phyloP scores from a whole-genome alignment of 495 filamentous ascomycete genomes.

The Terfezia claveryi region DNA sequence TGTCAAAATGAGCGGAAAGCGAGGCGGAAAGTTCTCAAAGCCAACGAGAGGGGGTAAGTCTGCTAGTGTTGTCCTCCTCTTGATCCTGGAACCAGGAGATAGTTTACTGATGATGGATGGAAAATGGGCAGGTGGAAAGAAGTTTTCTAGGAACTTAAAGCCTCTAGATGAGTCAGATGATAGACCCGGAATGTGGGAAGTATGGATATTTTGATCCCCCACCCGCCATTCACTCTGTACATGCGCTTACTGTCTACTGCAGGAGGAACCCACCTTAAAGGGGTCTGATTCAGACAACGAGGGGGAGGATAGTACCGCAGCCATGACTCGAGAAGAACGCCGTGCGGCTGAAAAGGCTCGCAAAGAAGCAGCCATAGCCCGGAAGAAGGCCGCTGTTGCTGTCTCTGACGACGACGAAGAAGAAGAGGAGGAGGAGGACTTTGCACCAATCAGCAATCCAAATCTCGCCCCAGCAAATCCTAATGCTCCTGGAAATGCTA shows the following conservation, averaged over 20 bases:
- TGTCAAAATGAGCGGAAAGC: neutral
- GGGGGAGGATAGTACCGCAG: constrained; percentile 25
- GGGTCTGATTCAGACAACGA: constrained; percentile 30
- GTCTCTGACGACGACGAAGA: constrained; percentile 47
- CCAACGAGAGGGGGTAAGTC: neutral
- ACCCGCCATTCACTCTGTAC: constrained; percentile 7
- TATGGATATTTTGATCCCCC: constrained; percentile 20
- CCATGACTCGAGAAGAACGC: constrained; percentile 68
- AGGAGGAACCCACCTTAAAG: constrained; percentile 25
- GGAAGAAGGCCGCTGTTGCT: constrained; percentile 36
- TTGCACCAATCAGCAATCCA: constrained; percentile 21
- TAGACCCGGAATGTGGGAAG: constrained; percentile 67
- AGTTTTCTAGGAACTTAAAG: constrained; percentile 74
- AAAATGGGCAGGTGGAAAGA: constrained; percentile 53
- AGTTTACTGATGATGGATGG: constrained; percentile 2
- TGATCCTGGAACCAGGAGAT: neutral
- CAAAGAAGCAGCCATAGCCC: constrained; percentile 71
- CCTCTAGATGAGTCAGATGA: constrained; percentile 51
- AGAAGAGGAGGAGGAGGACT: constrained; percentile 15
- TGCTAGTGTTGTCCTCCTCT: too few species aligned
- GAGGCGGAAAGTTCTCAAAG: neutral
- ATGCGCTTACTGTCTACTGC: neutral
- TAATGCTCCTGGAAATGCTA: constrained; percentile 8
- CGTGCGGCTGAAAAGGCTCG: constrained; percentile 71
- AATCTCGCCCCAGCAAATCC: constrained; percentile 11